Conservation (phyloP, 768 basidiomycete genomes). For the Brasilioporus rufonigricans region DNA sequence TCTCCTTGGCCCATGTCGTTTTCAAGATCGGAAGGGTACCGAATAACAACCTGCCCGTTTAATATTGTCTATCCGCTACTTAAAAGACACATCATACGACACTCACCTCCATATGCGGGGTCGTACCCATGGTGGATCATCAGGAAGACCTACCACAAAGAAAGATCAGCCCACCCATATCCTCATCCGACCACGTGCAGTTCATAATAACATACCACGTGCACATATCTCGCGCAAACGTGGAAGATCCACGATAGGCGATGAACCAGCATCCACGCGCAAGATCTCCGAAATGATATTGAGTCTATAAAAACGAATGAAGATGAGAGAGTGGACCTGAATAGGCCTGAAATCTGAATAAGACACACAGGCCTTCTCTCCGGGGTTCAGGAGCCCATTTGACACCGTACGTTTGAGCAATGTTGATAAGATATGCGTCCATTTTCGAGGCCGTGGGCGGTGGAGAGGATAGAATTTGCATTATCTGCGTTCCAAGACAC, state of each 20-base stretch:
- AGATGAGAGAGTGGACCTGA: neutral
- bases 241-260: slow-evolving; percentile 53
- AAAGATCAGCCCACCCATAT: neutral
- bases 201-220: slow-evolving; percentile 46
- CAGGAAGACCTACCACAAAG: slow-evolving; percentile 56
- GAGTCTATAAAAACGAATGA: slow-evolving; percentile 37
- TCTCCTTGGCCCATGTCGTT: slow-evolving; percentile 55
- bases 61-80: slow-evolving; percentile 4
- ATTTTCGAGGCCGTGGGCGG: slow-evolving; percentile 56
- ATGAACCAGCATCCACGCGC: slow-evolving; percentile 40
- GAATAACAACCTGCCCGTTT: slow-evolving; percentile 50
- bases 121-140: slow-evolving; percentile 72
- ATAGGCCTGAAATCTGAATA: neutral
- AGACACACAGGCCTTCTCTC: slow-evolving; percentile 59
- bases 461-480: slow-evolving; percentile 50
- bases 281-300: slow-evolving; percentile 59
- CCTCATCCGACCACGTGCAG: neutral
- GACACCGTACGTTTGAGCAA: slow-evolving; percentile 53
- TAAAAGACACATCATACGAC: neutral
- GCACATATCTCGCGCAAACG: slow-evolving; percentile 56
- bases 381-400: slow-evolving; percentile 61
- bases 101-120: slow-evolving; percentile 76
- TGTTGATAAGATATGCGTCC: slow-evolving; percentile 51
- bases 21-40: slow-evolving; percentile 60
- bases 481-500: slow-evolving; percentile 42